Evolutionary conservation across 805 yeast genomes (phyloP).

Genomic region (Kodamaea neixiangensis): DNA sequence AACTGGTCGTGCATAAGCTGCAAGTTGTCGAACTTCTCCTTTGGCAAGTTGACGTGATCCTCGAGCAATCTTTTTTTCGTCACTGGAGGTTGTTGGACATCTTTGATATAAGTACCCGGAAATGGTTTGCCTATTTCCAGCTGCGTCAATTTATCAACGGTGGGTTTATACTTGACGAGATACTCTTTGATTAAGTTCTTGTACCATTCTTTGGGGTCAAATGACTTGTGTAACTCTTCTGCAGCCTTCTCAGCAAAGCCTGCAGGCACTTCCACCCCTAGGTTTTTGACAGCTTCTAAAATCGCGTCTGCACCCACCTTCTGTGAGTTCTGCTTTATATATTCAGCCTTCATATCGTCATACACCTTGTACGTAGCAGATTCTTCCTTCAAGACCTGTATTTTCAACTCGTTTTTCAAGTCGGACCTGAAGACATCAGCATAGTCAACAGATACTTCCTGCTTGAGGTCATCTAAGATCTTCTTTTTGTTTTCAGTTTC

Average conservation of each 20-base stretch:
- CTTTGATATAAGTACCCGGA: conserved; percentile 13
- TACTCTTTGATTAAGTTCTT: conserved; percentile 15
- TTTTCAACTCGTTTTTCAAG: conserved; percentile 15
- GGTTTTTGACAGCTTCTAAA: conserved; percentile 14
- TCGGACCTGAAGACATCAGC: conserved; percentile 12
- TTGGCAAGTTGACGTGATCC: conserved; percentile 17
- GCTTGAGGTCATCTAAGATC: conserved; percentile 11
- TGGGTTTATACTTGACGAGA: conserved; percentile 17
- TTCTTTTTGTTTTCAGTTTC: conserved; percentile 9
- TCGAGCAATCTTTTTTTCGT: conserved; percentile 15
- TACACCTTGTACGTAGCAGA: conserved; percentile 14
- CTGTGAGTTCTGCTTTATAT: conserved; percentile 11
- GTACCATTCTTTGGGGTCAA: conserved; percentile 13
- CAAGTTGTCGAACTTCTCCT: conserved; percentile 22
- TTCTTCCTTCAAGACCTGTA: conserved; percentile 14
- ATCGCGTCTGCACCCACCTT: conserved; percentile 15
- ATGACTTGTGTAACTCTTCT: conserved; percentile 10
- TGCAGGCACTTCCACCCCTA: conserved; percentile 11
- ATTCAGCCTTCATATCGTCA: conserved; percentile 17
- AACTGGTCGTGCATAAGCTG: conserved; percentile 28
- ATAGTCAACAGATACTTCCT: conserved; percentile 13
- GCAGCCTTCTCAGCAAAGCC: conserved; percentile 12
- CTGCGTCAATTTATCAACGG: conserved; percentile 10
- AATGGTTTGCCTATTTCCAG: conserved; percentile 20
- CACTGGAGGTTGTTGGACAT: conserved; percentile 14